phyloP scores from a whole-genome alignment of 257 asterid genomes.

The Solanum bukasovii region DNA sequence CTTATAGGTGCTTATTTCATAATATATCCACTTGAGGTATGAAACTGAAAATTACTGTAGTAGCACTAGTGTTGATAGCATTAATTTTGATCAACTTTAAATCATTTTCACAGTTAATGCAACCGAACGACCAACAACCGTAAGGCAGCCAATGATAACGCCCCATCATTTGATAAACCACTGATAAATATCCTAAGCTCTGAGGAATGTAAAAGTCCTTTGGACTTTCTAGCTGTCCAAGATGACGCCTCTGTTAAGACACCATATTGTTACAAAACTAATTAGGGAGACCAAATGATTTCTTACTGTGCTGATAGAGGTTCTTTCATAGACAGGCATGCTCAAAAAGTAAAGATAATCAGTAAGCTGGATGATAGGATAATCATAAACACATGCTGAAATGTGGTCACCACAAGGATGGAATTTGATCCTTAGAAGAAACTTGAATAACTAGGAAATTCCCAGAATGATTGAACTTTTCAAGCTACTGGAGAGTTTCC shows the following conservation, averaged over 20 bases:
- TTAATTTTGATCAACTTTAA: background rate
- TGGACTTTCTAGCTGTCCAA: background rate
- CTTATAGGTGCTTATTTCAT: background rate
- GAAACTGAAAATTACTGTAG: background rate
- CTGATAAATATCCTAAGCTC: background rate
- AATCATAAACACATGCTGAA: background rate
- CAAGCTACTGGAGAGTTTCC: too few species aligned
- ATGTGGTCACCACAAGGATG: too few species aligned
- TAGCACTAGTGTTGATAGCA: background rate
- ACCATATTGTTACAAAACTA: background rate
- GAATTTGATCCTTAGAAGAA: too few species aligned
- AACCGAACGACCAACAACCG: background rate
- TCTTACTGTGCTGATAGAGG: background rate
- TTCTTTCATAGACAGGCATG: background rate
- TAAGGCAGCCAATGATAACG: background rate
- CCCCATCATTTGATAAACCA: background rate
- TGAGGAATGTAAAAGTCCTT: background rate
- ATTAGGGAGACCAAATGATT: background rate
- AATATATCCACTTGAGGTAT: background rate
- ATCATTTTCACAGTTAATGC: background rate
- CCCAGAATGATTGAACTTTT: too few species aligned
- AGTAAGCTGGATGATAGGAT: background rate
- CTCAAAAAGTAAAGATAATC: background rate
- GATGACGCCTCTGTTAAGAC: background rate
- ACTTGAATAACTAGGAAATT: too few species aligned